Evolutionary conservation across 2,329 filamentous ascomycete species (phyloP), one percentile per base, ranked within the genome.

Genomic region (Talaromyces pinophilus): DNA sequence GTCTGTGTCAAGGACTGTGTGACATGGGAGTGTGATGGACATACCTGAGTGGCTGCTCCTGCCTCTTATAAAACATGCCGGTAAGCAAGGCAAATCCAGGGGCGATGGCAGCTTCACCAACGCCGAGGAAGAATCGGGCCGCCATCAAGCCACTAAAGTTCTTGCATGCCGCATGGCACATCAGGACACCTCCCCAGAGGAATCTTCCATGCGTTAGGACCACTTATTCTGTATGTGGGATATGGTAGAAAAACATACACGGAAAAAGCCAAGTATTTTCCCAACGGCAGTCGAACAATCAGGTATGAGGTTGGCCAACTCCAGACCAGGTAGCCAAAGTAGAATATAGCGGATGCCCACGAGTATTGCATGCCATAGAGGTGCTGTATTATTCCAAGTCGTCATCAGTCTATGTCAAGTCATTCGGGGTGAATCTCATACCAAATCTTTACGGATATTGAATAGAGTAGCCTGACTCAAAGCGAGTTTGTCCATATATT

Each of bases 101-200:
- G 30, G 82, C 69, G 66, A 79, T 85, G 3, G 83, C 83, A 0
- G 82, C 84, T 69, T 85, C 84, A 22, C 85, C 81, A 25, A 85
- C 77, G 5, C 83, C 84, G 0, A 86, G 76, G 70, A 85, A 84
- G 69, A 86, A 85, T 0, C 83, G 79, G 13, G 81, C 79, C 0
- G 79, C 81, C 67, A 85, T 76, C 3, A 86, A 72, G 0, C 79
- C 80, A 3, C 73, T 73, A 67, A 83, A 85, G 40, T 76, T 81
- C 35, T 82, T 78, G 62, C 79, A 81, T 5, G 76, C 81, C 1
- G 81, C 82, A 81, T 84, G 83, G 28, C 74, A 75, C 2, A 81
- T 73, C 69, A 83, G 81, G 6, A 82, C 78, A 55, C 82, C 77
- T 1, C 82, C 82, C 82, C 82, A 84, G 11, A 64, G 6, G 10